Evolutionary conservation across 202 grass and related monocot genomes (phyloP).

Genomic region (Schoenoplectus triqueter): DNA sequence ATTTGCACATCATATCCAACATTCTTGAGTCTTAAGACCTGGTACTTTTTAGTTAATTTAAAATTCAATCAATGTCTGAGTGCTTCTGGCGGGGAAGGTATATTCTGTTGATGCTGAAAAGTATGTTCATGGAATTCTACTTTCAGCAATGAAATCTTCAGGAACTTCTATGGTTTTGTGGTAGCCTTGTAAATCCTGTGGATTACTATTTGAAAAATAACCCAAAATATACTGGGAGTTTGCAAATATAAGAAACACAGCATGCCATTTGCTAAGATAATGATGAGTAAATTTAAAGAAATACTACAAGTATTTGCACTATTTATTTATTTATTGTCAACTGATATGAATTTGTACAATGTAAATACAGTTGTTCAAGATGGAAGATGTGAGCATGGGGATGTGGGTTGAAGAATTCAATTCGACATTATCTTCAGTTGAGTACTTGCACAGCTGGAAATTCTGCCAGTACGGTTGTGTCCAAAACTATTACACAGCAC

Average conservation of each 20-base stretch:
- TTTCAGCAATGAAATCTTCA: constrained; percentile 9
- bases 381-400: constrained; percentile 99
- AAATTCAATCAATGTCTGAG: not conserved
- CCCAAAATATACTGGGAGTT: not conserved
- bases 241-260: not conserved
- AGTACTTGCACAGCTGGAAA: constrained; percentile 86
- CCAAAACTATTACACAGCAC: constrained; percentile 73
- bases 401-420: constrained; percentile 98
- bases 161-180: constrained; percentile 9
- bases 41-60: not conserved
- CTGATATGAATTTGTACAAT: not conserved
- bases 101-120: not conserved
- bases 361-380: constrained; percentile 78
- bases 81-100: not conserved
- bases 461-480: constrained; percentile 88
- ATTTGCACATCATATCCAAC: not conserved
- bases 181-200: not conserved
- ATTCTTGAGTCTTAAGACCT: not conserved
- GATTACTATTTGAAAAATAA: not conserved
- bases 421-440: constrained; percentile 38
- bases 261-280: not conserved
- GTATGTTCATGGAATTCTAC: not conserved
- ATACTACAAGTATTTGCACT: not conserved
- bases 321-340: not conserved
- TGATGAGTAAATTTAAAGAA: not conserved